Conservation (phyloP, 805 yeast genomes). For the Starmerella geochares region DNA sequence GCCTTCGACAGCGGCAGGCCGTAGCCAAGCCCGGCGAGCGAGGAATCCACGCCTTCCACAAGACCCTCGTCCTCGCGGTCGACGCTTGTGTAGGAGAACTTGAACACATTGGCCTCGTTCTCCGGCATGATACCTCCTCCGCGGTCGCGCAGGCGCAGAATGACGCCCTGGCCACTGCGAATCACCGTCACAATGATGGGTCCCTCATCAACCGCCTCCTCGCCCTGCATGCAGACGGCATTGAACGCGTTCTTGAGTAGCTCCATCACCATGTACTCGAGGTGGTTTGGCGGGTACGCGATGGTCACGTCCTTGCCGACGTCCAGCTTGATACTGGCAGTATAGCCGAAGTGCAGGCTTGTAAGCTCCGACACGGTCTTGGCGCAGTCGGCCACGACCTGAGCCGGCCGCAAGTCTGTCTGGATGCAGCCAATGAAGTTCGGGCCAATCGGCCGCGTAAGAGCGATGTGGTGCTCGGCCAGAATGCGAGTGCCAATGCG, state of each 20-base stretch:
- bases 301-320: slow-evolving; percentile 48
- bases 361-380: slow-evolving; percentile 76
- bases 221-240: slow-evolving; percentile 57
- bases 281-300: slow-evolving; percentile 77
- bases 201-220: slow-evolving; percentile 36
- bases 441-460: slow-evolving; percentile 40
- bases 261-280: slow-evolving; percentile 82
- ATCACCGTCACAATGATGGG: slow-evolving; percentile 45
- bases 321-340: slow-evolving; percentile 51
- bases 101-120: slow-evolving; percentile 59
- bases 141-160: slow-evolving; percentile 68
- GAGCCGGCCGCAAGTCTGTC: slow-evolving; percentile 52
- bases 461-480: slow-evolving; percentile 71
- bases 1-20: slow-evolving; percentile 80
- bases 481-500: slow-evolving; percentile 77
- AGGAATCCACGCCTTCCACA: slow-evolving; percentile 60
- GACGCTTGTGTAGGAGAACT: slow-evolving; percentile 77
- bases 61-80: slow-evolving; percentile 43
- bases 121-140: slow-evolving; percentile 81
- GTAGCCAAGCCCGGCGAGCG: slow-evolving; percentile 91
- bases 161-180: slow-evolving; percentile 42
- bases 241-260: slow-evolving; percentile 76
- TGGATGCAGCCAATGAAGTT: slow-evolving; percentile 58
- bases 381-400: slow-evolving; percentile 52
- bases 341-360: slow-evolving; percentile 69